phyloP scores from a whole-genome alignment of 1,284 basidiomycete species.

The Cutaneotrichosporon mucoides region DNA sequence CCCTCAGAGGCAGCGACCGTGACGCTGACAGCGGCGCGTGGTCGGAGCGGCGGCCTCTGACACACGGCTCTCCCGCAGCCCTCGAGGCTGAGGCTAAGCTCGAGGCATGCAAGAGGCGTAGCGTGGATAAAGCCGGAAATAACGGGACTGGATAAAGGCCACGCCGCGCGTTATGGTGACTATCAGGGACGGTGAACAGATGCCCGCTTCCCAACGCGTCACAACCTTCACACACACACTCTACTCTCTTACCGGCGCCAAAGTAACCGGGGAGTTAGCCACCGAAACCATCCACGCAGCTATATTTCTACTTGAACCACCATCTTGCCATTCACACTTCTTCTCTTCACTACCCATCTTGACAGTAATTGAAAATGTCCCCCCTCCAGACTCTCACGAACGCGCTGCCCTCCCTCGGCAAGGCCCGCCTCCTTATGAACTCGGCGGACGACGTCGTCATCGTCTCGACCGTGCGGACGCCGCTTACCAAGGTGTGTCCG shows the following conservation, averaged over 20 bases:
- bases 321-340: constrained; percentile 2
- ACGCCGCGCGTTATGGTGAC: neutral
- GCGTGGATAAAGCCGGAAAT: neutral
- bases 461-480: constrained; percentile 78
- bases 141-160: neutral
- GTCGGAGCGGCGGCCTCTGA: too few species aligned
- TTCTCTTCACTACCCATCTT: neutral
- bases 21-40: too few species aligned
- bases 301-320: too few species aligned
- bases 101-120: too few species aligned
- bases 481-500: constrained; percentile 71
- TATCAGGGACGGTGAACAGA: neutral
- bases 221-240: neutral
- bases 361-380: constrained; percentile 27
- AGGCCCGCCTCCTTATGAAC: constrained; percentile 57
- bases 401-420: constrained; percentile 51
- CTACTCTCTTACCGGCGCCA: too few species aligned
- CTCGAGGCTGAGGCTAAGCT: too few species aligned
- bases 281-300: too few species aligned
- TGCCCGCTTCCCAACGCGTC: neutral
- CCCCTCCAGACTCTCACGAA: constrained; percentile 43
- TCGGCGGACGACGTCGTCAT: constrained; percentile 84
- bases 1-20: too few species aligned
- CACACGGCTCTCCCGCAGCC: too few species aligned
- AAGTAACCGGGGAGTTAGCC: too few species aligned